Base-by-base conservation (phyloP, 1,139 yeast species). In the Magnusiomyces sp. region DNA sequence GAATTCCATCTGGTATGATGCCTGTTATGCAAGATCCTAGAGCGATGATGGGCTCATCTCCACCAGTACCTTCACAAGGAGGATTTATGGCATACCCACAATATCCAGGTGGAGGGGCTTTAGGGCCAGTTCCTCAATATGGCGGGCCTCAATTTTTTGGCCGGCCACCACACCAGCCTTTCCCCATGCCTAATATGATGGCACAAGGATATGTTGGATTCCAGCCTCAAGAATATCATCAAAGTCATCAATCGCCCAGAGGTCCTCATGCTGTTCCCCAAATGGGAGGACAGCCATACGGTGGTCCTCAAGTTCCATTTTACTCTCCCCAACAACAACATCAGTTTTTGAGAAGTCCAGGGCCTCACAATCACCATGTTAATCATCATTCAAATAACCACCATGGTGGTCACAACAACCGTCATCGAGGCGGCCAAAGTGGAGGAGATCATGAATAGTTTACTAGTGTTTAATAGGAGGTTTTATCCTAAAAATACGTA, bases 21-120 rank as follows among this genome's bases (percentile, higher is more conserved):
- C 57, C 61, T 1, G 48, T 58, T 53, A 55, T 59, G 58, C 60
- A 54, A 42, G 60, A 58, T 31, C 54, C 58, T 40, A 58, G 61
- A 17, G 55, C 57, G 40, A 54, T 61, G 57, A 55, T 56, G 38
- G 52, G 57, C 6, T 52, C 58, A 2, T 57, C 62, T 0, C 60
- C 62, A 9, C 60, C 61, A 17, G 50, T 57, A 17, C 58, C 58
- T 29, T 58, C 54, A 13, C 62, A 57, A 40, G 54, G 58, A 19
- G 61, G 60, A 14, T 56, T 61, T 47, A 51, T 60, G 17, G 61
- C 59, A 13, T 56, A 52, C 16, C 52, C 55, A 51, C 60, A 53
- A 19, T 58, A 57, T 40, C 59, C 61, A 2, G 56, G 56, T 34
- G n/a, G n/a, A n/a, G 51, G 48, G 10, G 51, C 53, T 31, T n/a